Evolutionary conservation across 208 protist genomes (phyloP).

Genomic region (Leishmania major): DNA sequence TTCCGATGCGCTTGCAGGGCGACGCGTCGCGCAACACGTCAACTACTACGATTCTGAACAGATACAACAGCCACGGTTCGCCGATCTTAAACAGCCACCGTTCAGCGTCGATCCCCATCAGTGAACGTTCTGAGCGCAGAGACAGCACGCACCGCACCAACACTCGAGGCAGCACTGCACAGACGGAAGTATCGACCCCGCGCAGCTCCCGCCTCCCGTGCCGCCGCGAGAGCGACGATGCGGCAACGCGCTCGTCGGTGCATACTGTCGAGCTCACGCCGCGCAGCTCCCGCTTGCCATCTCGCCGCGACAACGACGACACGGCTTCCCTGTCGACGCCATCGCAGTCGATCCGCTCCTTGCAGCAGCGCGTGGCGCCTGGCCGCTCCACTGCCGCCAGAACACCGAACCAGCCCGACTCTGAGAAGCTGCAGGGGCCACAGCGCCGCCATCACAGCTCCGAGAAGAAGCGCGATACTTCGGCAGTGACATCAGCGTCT

Average conservation of each 20-base stretch:
- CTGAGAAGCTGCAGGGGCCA: conserved; percentile 17
- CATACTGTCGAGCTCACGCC: conserved; percentile 29
- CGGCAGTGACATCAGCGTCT: not conserved
- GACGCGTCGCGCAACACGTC: conserved; percentile 13
- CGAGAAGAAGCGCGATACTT: not conserved
- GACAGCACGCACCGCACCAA: conserved; percentile 6
- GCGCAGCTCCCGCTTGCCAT: conserved; percentile 41
- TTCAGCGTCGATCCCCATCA: conserved; percentile 18
- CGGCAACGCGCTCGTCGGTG: conserved; percentile 19
- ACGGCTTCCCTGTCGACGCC: conserved; percentile 22
- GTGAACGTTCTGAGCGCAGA: conserved; percentile 15
- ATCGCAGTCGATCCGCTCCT: conserved; percentile 40
- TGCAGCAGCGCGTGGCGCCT: conserved; percentile 28
- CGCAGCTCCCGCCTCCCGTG: conserved; percentile 34
- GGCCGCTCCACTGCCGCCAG: conserved; percentile 7
- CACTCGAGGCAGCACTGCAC: conserved; percentile 8
- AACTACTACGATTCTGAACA: conserved; percentile 29
- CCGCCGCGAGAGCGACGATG: conserved; percentile 29
- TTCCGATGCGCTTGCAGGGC: conserved; percentile 10
- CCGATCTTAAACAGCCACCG: conserved; percentile 14
- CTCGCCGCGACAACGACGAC: conserved; percentile 33
- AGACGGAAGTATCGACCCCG: conserved; percentile 27
- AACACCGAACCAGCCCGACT: conserved; percentile 1
- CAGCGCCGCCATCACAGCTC: conserved; percentile 15
- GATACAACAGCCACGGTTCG: conserved; percentile 18